Evolutionary conservation across 345 rosid species (phyloP), one percentile per base, ranked within the genome.

Genomic region (Salix brachista): DNA sequence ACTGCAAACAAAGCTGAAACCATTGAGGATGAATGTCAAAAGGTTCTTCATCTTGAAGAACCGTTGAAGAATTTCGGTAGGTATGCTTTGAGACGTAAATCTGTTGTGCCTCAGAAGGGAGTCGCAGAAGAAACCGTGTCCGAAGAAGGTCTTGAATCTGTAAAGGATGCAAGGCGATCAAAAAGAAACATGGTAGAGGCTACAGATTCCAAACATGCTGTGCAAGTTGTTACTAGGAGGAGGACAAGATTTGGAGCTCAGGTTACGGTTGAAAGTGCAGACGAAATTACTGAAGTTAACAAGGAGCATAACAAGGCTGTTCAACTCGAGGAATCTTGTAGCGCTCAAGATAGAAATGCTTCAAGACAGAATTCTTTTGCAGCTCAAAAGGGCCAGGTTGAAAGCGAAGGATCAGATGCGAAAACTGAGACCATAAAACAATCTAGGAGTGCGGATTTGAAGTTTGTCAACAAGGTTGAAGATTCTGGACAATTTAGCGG

Each of bases 321-420:
- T 80, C 69, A 56, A n/a, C 67, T 36, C 28, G 65, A 42, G 62
- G 73, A 80, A 39, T 52, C 75, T 12, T 56, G 74, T 1, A 72
- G 75, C 67, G 56, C 68, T 52, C 52, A 60, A 0, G 62, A 60
- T 58, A 64, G 74, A 70, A 52, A 71, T 67, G 58, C 52, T 65
- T 77, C 75, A 16, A 67, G 75, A 32, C 60, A 70, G 58, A 83
- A 83, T 39, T 72, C 81, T 75, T 71, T 71, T 62, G 74, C 65
- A 14, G 21, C 28, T 26, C 69, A 72, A 34, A 72, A 70, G 44
- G 78, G 19, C 26, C 32, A 42, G 60, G 81, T 11, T 44, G 72
- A 1, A 78, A 83, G 37, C 30, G 62, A 74, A n/a, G 73, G 25
- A 46, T 21, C 44, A 8, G 28, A 14, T 67, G 70, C 30, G 36